Evolutionary conservation across 1,284 basidiomycete species (phyloP), one percentile per base, ranked within the genome.

Genomic region (Cystobasidium slooffiae): DNA sequence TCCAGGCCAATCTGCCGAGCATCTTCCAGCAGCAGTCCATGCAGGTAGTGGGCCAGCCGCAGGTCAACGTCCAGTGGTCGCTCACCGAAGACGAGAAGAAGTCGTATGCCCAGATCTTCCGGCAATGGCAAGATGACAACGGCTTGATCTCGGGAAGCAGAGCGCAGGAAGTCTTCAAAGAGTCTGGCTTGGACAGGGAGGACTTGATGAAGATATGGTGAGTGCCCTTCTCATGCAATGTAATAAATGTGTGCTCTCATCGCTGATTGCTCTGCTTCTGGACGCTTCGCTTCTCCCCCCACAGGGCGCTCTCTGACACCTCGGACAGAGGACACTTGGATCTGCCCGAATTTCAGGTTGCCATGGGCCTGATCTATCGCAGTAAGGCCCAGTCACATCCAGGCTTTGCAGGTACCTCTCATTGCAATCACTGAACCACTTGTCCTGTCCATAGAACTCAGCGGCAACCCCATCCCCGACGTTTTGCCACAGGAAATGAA

Each of bases 361-460:
- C 96, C 0, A 99, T 99, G 96, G 95, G 93, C 75, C 86, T 99
- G 72, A 97, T 99, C 81, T 98, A 96, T 84, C 89, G 96, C 80
- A 87, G 94, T 95, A 83, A 79, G 91, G 87, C 10, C 58, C 10
- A 1, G 70, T 70, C 53, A 0, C 18, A 37, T 3, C 1, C 14
- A 14, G 12, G 24, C 22, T 8, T 37, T 46, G 10, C 43, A 20
- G 18, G 6, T 65, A 49, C n/a, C 64, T 3, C 22, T 18, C 14
- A 4, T 44, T 61, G 31, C 22, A 52, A 20, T 55, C n/a, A 10
- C 22, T 37, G 20, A 47, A 43, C 39, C 37, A 9, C 52, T 14
- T 16, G 12, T 1, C 77, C 76, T 18, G 76, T 78, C 56, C 65
- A 1, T 78, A 96, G 93, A 88, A 53, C 85, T 97, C 52, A 97